Evolutionary conservation across 2,329 filamentous ascomycete genomes (phyloP).

Genomic region (Arthrobotrys musiformis): DNA sequence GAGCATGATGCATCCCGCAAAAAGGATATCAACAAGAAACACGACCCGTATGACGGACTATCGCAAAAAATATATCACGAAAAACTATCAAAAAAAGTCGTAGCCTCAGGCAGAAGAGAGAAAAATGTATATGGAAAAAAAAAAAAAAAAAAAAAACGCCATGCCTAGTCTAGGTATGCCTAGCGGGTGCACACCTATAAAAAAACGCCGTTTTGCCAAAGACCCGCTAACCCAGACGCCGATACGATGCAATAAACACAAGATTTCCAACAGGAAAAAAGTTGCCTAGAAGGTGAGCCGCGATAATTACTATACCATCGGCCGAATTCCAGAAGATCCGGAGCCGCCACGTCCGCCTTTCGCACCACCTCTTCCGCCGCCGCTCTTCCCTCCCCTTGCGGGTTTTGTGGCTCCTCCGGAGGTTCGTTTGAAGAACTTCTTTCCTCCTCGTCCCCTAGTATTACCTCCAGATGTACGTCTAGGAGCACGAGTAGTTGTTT

Average conservation of each 20-base stretch:
- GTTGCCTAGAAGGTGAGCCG: too few relatives aligned
- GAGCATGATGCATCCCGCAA: too few relatives aligned
- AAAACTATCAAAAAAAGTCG: too few relatives aligned
- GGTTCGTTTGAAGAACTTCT: constrained; percentile 31
- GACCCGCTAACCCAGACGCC: constrained; percentile 18
- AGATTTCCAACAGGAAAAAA: not conserved
- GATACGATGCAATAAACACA: constrained; percentile 22
- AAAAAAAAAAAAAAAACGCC: not conserved
- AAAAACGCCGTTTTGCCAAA: constrained; percentile 25
- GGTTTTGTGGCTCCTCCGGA: constrained; percentile 12
- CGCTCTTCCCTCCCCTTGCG: not conserved
- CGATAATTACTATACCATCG: constrained; percentile 22
- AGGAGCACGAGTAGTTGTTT: constrained; percentile 6
- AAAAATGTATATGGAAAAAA: too few relatives aligned
- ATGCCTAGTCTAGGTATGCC: not conserved
- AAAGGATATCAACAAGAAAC: too few relatives aligned
- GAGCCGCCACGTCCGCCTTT: constrained; percentile 31
- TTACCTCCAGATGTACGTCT: constrained; percentile 8
- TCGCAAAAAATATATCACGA: too few relatives aligned
- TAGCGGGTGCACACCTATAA: not conserved
- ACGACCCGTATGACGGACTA: too few relatives aligned
- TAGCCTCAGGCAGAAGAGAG: too few relatives aligned
- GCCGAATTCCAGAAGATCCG: constrained; percentile 22
- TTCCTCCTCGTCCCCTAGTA: constrained; percentile 35
- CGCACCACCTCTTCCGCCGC: not conserved